phyloP scores from a whole-genome alignment of 306 rosid genomes.

The Cercis canadensis region DNA sequence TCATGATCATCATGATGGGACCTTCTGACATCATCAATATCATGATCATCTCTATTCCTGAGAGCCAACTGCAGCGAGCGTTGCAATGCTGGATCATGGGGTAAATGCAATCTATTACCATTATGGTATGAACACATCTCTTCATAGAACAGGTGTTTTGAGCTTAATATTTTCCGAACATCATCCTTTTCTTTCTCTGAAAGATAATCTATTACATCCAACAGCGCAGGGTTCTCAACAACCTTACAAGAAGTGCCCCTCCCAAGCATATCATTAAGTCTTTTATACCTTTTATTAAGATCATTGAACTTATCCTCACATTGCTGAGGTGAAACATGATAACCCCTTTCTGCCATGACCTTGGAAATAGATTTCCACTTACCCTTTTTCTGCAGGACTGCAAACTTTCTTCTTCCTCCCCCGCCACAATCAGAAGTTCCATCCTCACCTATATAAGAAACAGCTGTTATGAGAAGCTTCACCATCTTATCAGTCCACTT shows the following conservation, averaged over 20 bases:
- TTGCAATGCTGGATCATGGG: conserved; percentile 87
- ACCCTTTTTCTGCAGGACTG: conserved; percentile 79
- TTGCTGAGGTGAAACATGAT: conserved; percentile 90
- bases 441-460: conserved; percentile 84
- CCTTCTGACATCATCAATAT: conserved; percentile 66
- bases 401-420: conserved; percentile 70
- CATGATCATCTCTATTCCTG: conserved; percentile 70
- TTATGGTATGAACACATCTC: conserved; percentile 97
- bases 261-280: conserved; percentile 88
- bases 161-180: conserved; percentile 78
- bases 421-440: conserved; percentile 53
- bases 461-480: conserved; percentile 84
- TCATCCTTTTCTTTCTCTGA: conserved; percentile 86
- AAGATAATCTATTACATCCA: conserved; percentile 73
- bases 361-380: conserved; percentile 93
- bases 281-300: conserved; percentile 88
- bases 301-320: conserved; percentile 97
- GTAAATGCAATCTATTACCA: conserved; percentile 82
- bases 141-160: conserved; percentile 87
- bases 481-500: conserved; percentile 97
- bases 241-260: conserved; percentile 91
- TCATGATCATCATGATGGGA: conserved; percentile 70
- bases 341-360: conserved; percentile 92
- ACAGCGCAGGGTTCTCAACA: conserved; percentile 81
- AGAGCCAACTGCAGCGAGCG: conserved; percentile 81